Conservation (phyloP, 2,329 filamentous ascomycete genomes). For the Clonostachys rosea region DNA sequence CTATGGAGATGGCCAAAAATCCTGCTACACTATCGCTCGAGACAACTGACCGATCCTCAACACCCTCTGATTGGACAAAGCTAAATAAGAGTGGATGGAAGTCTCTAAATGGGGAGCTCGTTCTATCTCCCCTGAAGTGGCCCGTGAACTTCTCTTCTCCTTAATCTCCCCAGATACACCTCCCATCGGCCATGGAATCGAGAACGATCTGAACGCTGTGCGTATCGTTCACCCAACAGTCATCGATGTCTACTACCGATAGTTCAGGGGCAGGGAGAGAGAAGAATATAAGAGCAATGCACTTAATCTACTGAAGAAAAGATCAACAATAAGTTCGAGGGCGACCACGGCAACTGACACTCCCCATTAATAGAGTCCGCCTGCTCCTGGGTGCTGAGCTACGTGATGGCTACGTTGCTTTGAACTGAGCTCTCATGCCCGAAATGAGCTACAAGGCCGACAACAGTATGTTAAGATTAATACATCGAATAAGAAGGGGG, state of each 20-base stretch:
- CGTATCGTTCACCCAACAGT: constrained; percentile 75
- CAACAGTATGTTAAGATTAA: constrained; percentile 54
- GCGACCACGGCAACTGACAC: too few relatives aligned
- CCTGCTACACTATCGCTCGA: too few relatives aligned
- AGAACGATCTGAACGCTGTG: constrained; percentile 87
- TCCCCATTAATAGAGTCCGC: constrained; percentile 53
- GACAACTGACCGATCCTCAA: too few relatives aligned
- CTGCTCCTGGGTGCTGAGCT: constrained; percentile 72
- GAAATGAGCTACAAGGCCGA: constrained; percentile 58
- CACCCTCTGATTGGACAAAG: too few relatives aligned
- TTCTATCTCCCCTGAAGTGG: constrained; percentile 59
- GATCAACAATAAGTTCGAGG: too few relatives aligned
- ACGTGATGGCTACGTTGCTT: constrained; percentile 66
- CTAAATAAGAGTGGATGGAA: too few relatives aligned
- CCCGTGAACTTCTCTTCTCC: constrained; percentile 72
- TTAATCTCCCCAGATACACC: constrained; percentile 74
- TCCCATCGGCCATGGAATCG: constrained; percentile 86
- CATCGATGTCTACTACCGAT: too few relatives aligned
- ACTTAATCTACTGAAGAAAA: too few relatives aligned
- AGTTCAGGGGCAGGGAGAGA: too few relatives aligned
- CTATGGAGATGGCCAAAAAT: too few relatives aligned
- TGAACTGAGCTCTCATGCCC: constrained; percentile 65
- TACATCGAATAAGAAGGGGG: constrained; percentile 52
- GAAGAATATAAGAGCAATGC: too few relatives aligned
- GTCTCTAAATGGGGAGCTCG: too few relatives aligned